Evolutionary conservation across 176 grass and related monocot genomes (phyloP).

Genomic region (Themeda triandra): DNA sequence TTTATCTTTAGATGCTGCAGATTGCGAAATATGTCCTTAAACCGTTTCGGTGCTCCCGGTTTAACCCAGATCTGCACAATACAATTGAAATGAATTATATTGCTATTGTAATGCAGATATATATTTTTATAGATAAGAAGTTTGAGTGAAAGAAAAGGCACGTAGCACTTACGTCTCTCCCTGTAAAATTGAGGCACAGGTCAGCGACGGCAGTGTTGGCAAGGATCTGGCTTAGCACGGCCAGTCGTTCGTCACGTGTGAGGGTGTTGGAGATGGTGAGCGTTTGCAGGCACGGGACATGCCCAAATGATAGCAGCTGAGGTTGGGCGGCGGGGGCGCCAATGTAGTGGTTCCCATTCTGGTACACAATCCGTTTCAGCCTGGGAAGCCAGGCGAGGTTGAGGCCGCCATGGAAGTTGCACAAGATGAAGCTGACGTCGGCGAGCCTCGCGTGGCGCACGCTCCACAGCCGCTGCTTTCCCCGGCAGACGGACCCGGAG

Average conservation of each 20-base stretch:
- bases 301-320: background rate
- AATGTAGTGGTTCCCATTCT: background rate
- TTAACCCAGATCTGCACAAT: background rate
- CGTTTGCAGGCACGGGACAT: background rate
- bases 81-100: background rate
- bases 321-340: background rate
- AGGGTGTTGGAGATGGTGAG: background rate
- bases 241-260: background rate
- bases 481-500: background rate
- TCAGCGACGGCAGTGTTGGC: background rate
- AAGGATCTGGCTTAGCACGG: background rate
- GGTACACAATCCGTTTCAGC: background rate
- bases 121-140: too few relatives aligned
- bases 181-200: background rate
- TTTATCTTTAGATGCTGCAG: background rate
- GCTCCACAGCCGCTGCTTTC: background rate
- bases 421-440: background rate
- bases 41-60: background rate
- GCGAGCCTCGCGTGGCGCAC: background rate
- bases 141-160: too few relatives aligned
- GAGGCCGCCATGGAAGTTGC: background rate
- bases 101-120: too few relatives aligned
- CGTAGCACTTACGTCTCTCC: too few relatives aligned
- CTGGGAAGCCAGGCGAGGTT: background rate
- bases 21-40: background rate